Evolutionary conservation across 1,139 yeast species (phyloP).

Genomic region (Candida tropicalis): DNA sequence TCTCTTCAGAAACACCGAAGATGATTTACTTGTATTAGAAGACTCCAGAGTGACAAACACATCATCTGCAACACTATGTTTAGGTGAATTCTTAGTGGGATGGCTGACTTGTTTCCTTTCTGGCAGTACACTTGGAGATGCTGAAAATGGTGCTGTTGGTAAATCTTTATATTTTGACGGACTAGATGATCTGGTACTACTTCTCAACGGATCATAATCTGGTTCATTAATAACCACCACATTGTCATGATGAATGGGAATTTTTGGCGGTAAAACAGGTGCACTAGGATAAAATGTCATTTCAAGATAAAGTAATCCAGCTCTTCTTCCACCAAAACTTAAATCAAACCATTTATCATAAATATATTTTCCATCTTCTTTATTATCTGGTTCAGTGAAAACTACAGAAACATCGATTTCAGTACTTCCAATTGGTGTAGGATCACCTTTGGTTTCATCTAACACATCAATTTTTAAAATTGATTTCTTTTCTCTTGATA

Average conservation of each 20-base stretch:
- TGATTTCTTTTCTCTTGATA: constrained; percentile 65
- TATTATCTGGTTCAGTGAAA: constrained; percentile 46
- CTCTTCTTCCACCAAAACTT: constrained; percentile 67
- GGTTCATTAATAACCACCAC: constrained; percentile 7
- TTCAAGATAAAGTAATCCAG: constrained; percentile 88
- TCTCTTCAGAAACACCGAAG: constrained; percentile 20
- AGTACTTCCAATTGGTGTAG: constrained; percentile 82
- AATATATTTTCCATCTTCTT: constrained; percentile 69
- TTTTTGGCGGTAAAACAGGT: constrained; percentile 49
- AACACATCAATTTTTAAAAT: constrained; percentile 70
- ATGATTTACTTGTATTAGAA: constrained; percentile 17
- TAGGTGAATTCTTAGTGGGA: constrained; percentile 16
- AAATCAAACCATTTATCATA: constrained; percentile 82
- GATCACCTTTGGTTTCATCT: constrained; percentile 85
- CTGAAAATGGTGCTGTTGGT: constrained; percentile 5
- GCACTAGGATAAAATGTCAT: constrained; percentile 85
- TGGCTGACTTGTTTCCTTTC: constrained; percentile 10
- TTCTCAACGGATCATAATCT: constrained; percentile 7
- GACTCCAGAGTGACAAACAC: constrained; percentile 28
- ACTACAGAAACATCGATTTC: constrained; percentile 79
- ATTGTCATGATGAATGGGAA: constrained; percentile 17
- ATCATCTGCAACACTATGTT: constrained; percentile 22
- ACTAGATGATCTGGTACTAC: constrained; percentile 4
- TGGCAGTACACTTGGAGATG: background rate
- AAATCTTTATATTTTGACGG: constrained; percentile 5